A percentile compares a stretch with the other conserved stretches of the same genome.
Conservation (phyloP, 345 rosid genomes). For the Geranium rotundifolium region DNA sequence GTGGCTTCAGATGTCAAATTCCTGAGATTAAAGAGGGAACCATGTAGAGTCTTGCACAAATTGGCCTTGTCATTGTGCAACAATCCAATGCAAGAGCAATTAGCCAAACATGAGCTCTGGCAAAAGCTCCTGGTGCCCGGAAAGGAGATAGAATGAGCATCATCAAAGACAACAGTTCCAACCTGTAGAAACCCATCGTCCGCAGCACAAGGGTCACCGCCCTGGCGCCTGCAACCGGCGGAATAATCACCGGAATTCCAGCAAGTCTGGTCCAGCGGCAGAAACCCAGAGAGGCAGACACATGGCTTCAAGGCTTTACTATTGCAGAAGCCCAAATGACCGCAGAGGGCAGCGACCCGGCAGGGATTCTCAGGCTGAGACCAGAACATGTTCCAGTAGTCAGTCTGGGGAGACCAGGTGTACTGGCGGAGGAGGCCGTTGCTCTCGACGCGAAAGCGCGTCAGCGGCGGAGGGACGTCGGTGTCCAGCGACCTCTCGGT, state of each 20-base stretch:
- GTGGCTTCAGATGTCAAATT: slow-evolving; percentile 28
- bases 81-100: slow-evolving; percentile 64
- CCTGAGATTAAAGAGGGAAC: slow-evolving; percentile 43
- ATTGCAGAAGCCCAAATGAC: slow-evolving; percentile 30
- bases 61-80: slow-evolving; percentile 29
- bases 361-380: slow-evolving; percentile 35
- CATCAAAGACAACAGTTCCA: slow-evolving; percentile 34
- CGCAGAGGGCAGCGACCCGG: slow-evolving; percentile 36
- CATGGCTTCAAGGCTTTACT: slow-evolving; percentile 22
- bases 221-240: slow-evolving; percentile 35
- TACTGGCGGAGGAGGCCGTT: slow-evolving; percentile 34
- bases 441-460: slow-evolving; percentile 33
- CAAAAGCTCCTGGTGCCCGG: slow-evolving; percentile 35
- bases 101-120: slow-evolving; percentile 36
- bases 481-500: slow-evolving; percentile 24
- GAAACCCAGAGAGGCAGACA: slow-evolving; percentile 33
- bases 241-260: slow-evolving; percentile 43
- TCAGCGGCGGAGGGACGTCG: slow-evolving; percentile 27
- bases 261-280: slow-evolving; percentile 21
- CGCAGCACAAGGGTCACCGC: slow-evolving; percentile 15
- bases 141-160: slow-evolving; percentile 18
- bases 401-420: slow-evolving; percentile 35
- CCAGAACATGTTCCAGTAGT: slow-evolving; percentile 45
- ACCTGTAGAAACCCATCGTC: slow-evolving; percentile 30
- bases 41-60: slow-evolving; percentile 43